Percentiles rank a stretch among this genome's conserved stretches.
These are phyloP conservation scores for Teratosphaeria epicoccoides DNA, from an alignment of 2,329 filamentous ascomycete genomes.

Conservation along the genomic window DNA sequence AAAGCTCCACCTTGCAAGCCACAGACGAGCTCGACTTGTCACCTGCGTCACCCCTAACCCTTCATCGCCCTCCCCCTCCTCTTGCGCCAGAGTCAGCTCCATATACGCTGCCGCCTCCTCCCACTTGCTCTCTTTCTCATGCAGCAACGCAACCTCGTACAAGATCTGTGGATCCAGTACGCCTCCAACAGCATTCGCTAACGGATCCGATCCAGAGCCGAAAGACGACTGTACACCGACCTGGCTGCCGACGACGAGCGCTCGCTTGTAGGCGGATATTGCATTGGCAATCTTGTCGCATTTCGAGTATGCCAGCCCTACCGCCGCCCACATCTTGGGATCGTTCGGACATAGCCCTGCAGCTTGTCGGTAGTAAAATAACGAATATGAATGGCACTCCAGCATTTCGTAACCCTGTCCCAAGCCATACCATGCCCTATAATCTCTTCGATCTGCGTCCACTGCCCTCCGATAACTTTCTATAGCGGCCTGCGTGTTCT, in stretches of 20 bases:
- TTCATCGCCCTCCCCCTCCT: conserved; percentile 52
- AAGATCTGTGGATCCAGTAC: conserved; percentile 83
- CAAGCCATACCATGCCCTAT: conserved; percentile 94
- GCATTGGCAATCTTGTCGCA: conserved; percentile 81
- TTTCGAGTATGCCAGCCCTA: conserved; percentile 82
- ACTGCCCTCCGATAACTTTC: conserved; percentile 93
- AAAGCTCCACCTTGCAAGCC: conserved; percentile 79
- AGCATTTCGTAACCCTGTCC: conserved; percentile 96
- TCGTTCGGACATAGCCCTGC: conserved; percentile 90
- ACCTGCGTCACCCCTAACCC: conserved; percentile 81
- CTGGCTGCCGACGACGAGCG: conserved; percentile 76
- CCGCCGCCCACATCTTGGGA: conserved; percentile 97
- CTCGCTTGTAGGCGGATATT: conserved; percentile 90
- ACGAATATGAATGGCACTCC: conserved; percentile 93
- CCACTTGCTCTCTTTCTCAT: conserved; percentile 67
- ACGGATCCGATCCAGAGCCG: conserved; percentile 32
- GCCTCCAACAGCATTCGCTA: conserved; percentile 38
- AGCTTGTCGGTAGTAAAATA: conserved; percentile 96
- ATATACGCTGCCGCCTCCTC: conserved; percentile 84
- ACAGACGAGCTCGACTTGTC: conserved; percentile 85
- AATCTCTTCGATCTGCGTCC: conserved; percentile 90
- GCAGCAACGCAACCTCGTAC: conserved; percentile 79
- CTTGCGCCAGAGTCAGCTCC: conserved; percentile 89
- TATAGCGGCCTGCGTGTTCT: conserved; percentile 95
- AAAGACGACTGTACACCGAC: conserved; percentile 51